Evolutionary conservation across 23 red algal species (phyloP), one percentile per base, ranked within the genome.

Genomic region (Gracilaria gracilis): DNA sequence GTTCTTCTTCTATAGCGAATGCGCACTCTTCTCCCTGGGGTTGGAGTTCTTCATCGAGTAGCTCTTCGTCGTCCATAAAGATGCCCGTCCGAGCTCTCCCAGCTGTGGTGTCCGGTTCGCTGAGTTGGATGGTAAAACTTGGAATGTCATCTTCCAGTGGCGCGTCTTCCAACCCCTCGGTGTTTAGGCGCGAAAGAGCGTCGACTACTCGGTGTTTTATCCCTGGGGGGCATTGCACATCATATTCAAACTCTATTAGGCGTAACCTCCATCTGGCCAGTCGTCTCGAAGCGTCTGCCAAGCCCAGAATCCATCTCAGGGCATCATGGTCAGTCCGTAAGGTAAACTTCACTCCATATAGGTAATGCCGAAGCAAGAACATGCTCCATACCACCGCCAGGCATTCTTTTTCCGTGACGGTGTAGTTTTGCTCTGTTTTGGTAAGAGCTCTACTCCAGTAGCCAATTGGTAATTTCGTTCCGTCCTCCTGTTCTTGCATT

Each of bases 1-100:
- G 51, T 23, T 83, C 57, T 33, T 23, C 57, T 24, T 83, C 80
- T n/a, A n/a, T n/a, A n/a, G n/a, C n/a, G n/a, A n/a, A n/a, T n/a
- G n/a, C n/a, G n/a, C n/a, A n/a, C n/a, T n/a, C n/a, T n/a, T n/a
- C n/a, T n/a, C n/a, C n/a, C n/a, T 46, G 29, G 79, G n/a, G n/a
- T n/a, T n/a, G n/a, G n/a, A n/a, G n/a, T n/a, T n/a, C n/a, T n/a
- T n/a, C n/a, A n/a, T n/a, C n/a, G n/a, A n/a, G n/a, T n/a, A n/a
- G n/a, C n/a, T n/a, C n/a, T n/a, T n/a, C n/a, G n/a, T n/a, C n/a
- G n/a, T n/a, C n/a, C n/a, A n/a, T n/a, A n/a, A n/a, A n/a, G n/a
- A n/a, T 4, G 4, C 9, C 16, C 17, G 8, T 15, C 17, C 3
- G 7, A 14, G 14, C 3, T 74, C 23, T 20, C 23, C 32, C 36